Base-by-base conservation (phyloP, 129 eudicot genomes). In the Tagetes erecta region DNA sequence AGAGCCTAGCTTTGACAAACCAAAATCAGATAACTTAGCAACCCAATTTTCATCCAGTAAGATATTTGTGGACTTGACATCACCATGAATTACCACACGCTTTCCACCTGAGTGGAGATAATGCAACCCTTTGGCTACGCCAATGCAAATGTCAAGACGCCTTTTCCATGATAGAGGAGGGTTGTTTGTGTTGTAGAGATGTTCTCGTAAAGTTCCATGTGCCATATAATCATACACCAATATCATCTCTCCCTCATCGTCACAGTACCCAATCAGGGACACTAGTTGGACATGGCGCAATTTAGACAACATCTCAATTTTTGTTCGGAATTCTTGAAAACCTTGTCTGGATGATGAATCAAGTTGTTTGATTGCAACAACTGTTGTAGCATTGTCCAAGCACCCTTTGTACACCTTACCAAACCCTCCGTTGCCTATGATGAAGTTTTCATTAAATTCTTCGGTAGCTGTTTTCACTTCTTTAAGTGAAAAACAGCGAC, bases 1-100 rank as follows among this genome's bases (percentile, higher is more conserved):
- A 1, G 37, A 73, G 30, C 89, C 87, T 2, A 84, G 80, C 51
- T 84, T 89, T 11, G 91, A 86, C 5, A 88, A 83, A 31, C 95
- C 95, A 31, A 88, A 88, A 80, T 88, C 95, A 42, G 87, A 86
- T 41, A 88, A 87, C 45, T 88, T 89, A n/a, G 94, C 86, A 3
- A 85, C 82, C 84, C 87, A 55, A 3, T 55, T 55, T 11, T 27
- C 62, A 55, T 20, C 0, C 27, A 20, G 27, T 20, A 20, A 20
- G 27, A 20, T 20, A 20, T 20, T 20, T 20, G 27, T 20, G 27
- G 27, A 20, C 27, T 20, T 20, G 51, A 89, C 83, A 58, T 86
- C 91, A 3, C 89, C 59, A 13, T 89, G 91, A 55, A 89, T 89
- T 81, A 89, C 86, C 0, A 20, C 80, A 50, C 82, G 71, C 63